Conservation (phyloP, 2,329 filamentous ascomycete genomes). For the Onygena corvina region DNA sequence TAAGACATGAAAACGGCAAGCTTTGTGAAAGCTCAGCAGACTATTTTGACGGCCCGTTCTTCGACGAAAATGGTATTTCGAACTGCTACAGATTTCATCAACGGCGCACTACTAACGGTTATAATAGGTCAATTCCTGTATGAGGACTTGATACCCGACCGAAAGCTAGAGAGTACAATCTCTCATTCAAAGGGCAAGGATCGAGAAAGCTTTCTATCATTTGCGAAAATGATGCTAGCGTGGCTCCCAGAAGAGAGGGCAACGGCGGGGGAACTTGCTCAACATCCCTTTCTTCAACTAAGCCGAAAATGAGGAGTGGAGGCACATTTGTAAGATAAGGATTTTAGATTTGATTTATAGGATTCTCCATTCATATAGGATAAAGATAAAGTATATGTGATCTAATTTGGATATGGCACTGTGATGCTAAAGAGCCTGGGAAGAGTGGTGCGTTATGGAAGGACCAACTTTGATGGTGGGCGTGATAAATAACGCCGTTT, state of each 20-base stretch:
- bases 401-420: too few species aligned
- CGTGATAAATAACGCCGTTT: too few species aligned
- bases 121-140: constrained; percentile 17
- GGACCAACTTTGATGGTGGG: too few species aligned
- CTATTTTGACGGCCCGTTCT: constrained; percentile 26
- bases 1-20: constrained; percentile 2
- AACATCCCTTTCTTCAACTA: constrained; percentile 19
- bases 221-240: constrained; percentile 23
- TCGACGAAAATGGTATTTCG: constrained; percentile 17
- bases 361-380: too few species aligned
- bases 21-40: constrained; percentile 21
- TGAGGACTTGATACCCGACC: constrained; percentile 13
- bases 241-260: constrained; percentile 25
- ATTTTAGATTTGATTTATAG: too few species aligned
- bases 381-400: too few species aligned
- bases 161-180: constrained; percentile 11
- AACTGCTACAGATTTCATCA: constrained; percentile 13
- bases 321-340: too few species aligned
- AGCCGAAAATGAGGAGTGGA: too few species aligned
- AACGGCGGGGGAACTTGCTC: constrained; percentile 24
- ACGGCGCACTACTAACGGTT: constrained; percentile 18
- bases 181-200: constrained; percentile 21
- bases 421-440: too few species aligned
- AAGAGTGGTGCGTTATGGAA: too few species aligned
- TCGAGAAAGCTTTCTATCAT: constrained; percentile 24